Percentiles rank a stretch among this genome's conserved stretches.
Evolutionary conservation across 331 rosid species (phyloP).

Genomic region (Phaseolus coccineus): DNA sequence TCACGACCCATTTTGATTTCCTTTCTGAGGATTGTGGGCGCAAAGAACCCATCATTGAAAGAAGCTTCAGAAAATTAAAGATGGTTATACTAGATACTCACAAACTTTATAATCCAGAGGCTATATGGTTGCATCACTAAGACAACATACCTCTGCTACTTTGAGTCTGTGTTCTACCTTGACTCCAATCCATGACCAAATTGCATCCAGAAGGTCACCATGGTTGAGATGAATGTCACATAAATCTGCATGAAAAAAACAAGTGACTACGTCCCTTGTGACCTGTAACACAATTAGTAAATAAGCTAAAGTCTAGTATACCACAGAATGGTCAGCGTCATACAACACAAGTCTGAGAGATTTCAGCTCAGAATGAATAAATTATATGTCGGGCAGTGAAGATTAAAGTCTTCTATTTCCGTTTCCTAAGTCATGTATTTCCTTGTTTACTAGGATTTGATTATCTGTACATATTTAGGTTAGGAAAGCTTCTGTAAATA

Average conservation of each 20-base stretch:
- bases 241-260: slow-evolving; percentile 64
- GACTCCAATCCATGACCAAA: slow-evolving; percentile 98
- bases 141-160: slow-evolving; percentile 86
- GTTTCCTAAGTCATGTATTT: neutral
- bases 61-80: slow-evolving; percentile 68
- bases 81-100: slow-evolving; percentile 45
- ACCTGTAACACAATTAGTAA: slow-evolving; percentile 62
- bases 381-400: slow-evolving; percentile 21
- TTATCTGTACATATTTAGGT: neutral
- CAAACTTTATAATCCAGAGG: slow-evolving; percentile 17
- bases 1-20: slow-evolving; percentile 89
- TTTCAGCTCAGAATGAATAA: slow-evolving; percentile 32
- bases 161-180: slow-evolving; percentile 80
- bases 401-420: neutral
- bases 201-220: slow-evolving; percentile 80
- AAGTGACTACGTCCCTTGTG: slow-evolving; percentile 77
- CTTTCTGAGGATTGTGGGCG: slow-evolving; percentile 93
- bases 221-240: slow-evolving; percentile 96
- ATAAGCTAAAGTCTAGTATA: slow-evolving; percentile 16
- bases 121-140: slow-evolving; percentile 37
- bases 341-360: slow-evolving; percentile 21
- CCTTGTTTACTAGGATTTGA: neutral
- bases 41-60: slow-evolving; percentile 90
- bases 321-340: slow-evolving; percentile 33
- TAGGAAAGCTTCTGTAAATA: neutral